Base-by-base conservation (phyloP, 164 flowering plant species). In the Brasenia schreberi region DNA sequence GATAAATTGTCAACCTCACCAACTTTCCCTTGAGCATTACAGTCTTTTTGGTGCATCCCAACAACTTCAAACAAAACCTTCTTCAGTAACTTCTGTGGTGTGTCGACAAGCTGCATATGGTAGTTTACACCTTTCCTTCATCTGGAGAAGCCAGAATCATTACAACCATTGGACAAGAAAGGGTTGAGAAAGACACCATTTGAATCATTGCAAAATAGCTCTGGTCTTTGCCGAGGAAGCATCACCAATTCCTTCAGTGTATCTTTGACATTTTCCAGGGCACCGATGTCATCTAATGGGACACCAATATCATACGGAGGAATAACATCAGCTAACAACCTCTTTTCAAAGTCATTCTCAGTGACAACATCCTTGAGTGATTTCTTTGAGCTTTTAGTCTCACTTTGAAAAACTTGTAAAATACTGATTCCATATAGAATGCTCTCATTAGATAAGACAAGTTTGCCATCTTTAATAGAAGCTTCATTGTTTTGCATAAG, bases 151-250 rank as follows among this genome's bases (percentile, higher is more conserved):
- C 87, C 80, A 19, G 94, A 85, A 45, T 75, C 68, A 12, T 74
- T 63, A 64, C 69, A 63, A 0, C 77, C 77, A 5, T 72, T 74
- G 6, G 70, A 73, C 64, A 67, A 60, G 10, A 17, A 19, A n/a
- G 19, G 9, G 11, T 19, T n/a, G 27, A 60, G n/a, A 1, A 7
- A n/a, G n/a, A 60, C 11, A 19, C n/a, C n/a, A 7, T 9, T 6
- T n/a, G 90, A 75, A 49, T 66, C 79, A 70, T 84, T 90, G 76
- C 85, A 76, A 75, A 92, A 92, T 66, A 92, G 71, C 66, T 92
- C 96, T 39, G 98, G 98, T 71, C 98, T 83, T 72, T 88, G 96
- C 73, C 90, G 83, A 62, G 98, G 97, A 70, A 93, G 92, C 98
- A 93, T 90, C 70, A 93, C 98, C 78, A 93, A 73, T 75, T 93